A percentile compares a stretch with the other conserved stretches of the same genome.
phyloP scores from a whole-genome alignment of 768 basidiomycete genomes.

The Rhizopogon roseolus region DNA sequence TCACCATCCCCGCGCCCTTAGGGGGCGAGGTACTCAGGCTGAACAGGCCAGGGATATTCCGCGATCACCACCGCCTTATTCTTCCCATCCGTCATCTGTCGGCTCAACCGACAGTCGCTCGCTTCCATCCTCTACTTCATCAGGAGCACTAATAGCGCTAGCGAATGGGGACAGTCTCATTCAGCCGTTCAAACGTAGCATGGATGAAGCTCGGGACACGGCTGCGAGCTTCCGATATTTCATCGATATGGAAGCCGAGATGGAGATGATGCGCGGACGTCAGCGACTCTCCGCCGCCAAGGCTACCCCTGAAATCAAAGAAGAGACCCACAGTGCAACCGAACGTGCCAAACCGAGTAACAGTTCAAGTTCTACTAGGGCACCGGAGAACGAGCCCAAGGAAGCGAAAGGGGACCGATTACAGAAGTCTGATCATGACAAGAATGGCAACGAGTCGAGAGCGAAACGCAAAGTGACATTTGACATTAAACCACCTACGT shows the following conservation, averaged over 20 bases:
- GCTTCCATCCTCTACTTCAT: slow-evolving; percentile 12
- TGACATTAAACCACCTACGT: slow-evolving; percentile 55
- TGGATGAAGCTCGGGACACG: slow-evolving; percentile 41
- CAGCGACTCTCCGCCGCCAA: slow-evolving; percentile 10
- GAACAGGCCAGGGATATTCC: slow-evolving; percentile 13
- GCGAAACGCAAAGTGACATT: slow-evolving; percentile 71
- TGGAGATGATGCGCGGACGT: slow-evolving; percentile 20
- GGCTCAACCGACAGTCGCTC: slow-evolving; percentile 18
- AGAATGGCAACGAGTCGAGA: slow-evolving; percentile 34
- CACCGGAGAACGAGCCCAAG: slow-evolving; percentile 5
- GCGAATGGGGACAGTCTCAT: slow-evolving; percentile 20
- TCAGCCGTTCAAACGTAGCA: slow-evolving; percentile 40
- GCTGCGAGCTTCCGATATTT: slow-evolving; percentile 45
- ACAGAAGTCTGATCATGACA: slow-evolving; percentile 16
- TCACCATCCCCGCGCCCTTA: slow-evolving; percentile 41
- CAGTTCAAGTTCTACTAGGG: slow-evolving; percentile 9
- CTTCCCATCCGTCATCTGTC: slow-evolving; percentile 29
- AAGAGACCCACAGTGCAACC: background rate
- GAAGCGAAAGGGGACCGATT: slow-evolving; percentile 9
- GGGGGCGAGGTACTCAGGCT: slow-evolving; percentile 11
- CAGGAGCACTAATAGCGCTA: slow-evolving; percentile 16
- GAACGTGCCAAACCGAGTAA: slow-evolving; percentile 8
- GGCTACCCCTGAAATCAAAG: slow-evolving; percentile 8
- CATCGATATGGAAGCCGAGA: slow-evolving; percentile 38
- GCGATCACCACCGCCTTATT: slow-evolving; percentile 30